Evolutionary conservation across 306 rosid species (phyloP).

Genomic region (Lathyrus tuberosus): DNA sequence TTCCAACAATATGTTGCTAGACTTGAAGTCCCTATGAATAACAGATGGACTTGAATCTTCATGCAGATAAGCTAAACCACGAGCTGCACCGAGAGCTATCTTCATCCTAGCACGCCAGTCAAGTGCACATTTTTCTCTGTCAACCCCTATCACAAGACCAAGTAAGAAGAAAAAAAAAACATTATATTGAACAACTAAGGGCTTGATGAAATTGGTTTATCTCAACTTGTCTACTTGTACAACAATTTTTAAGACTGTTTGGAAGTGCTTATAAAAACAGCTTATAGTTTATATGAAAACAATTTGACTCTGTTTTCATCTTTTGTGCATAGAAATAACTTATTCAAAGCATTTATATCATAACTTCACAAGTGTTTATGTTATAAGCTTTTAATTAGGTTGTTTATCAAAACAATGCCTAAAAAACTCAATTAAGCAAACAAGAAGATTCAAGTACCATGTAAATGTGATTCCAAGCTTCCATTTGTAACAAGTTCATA

Average conservation of each 20-base stretch:
- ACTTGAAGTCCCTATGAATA: conserved; percentile 89
- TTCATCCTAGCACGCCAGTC: conserved; percentile 74
- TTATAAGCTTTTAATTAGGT: not conserved
- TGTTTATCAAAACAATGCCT: not conserved
- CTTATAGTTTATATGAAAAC: not conserved
- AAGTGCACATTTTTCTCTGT: conserved; percentile 65
- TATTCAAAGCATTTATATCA: not conserved
- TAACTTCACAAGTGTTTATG: not conserved
- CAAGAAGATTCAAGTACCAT: conserved; percentile 54
- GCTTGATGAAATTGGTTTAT: not conserved
- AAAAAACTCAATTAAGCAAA: conserved; percentile 18
- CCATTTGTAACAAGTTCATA: conserved; percentile 89
- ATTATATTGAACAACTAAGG: conserved; percentile 25
- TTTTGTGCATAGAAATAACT: not conserved
- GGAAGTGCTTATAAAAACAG: not conserved
- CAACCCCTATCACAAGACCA: conserved; percentile 55
- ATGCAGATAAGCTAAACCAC: conserved; percentile 88
- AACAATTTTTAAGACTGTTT: not conserved
- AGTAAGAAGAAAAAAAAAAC: not conserved
- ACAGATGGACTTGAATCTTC: conserved; percentile 93
- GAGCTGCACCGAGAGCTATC: conserved; percentile 92
- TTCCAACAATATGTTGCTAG: conserved; percentile 89
- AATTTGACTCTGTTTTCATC: not conserved
- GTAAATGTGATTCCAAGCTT: conserved; percentile 87
- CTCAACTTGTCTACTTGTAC: not conserved